Conservation (phyloP, 2,329 filamentous ascomycete genomes). For the Pseudocercospora eumusae region DNA sequence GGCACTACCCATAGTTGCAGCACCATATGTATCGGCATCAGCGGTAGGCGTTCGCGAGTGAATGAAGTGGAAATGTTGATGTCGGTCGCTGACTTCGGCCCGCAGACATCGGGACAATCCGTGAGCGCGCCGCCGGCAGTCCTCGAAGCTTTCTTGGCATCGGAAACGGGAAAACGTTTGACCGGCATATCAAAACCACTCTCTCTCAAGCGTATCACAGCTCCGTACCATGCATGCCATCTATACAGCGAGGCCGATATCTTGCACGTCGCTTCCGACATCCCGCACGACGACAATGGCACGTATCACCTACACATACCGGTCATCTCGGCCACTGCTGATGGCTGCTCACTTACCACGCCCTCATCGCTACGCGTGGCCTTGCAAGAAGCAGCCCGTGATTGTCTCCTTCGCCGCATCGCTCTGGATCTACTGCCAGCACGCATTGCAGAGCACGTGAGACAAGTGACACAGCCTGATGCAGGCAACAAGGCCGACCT, state of each 20-base stretch:
- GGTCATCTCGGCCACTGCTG: constrained; percentile 16
- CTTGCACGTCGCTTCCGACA: constrained; percentile 10
- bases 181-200: constrained; percentile 9
- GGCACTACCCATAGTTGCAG: background rate
- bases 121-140: constrained; percentile 7
- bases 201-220: constrained; percentile 19
- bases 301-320: constrained; percentile 8
- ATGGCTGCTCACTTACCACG: background rate
- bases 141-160: constrained; percentile 11
- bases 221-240: constrained; percentile 23
- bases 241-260: constrained; percentile 27
- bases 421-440: constrained; percentile 13
- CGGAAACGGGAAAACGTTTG: background rate
- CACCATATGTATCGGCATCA: background rate
- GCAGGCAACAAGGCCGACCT: constrained; percentile 10
- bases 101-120: background rate
- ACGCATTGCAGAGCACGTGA: constrained; percentile 13
- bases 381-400: constrained; percentile 16
- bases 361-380: constrained; percentile 7
- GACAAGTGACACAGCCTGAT: background rate
- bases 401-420: constrained; percentile 18
- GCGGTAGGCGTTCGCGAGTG: background rate
- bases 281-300: background rate
- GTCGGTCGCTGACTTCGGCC: background rate
- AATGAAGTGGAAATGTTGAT: background rate